phyloP scores from a whole-genome alignment of 2,329 filamentous ascomycete genomes.

The Cercospora sp. region DNA sequence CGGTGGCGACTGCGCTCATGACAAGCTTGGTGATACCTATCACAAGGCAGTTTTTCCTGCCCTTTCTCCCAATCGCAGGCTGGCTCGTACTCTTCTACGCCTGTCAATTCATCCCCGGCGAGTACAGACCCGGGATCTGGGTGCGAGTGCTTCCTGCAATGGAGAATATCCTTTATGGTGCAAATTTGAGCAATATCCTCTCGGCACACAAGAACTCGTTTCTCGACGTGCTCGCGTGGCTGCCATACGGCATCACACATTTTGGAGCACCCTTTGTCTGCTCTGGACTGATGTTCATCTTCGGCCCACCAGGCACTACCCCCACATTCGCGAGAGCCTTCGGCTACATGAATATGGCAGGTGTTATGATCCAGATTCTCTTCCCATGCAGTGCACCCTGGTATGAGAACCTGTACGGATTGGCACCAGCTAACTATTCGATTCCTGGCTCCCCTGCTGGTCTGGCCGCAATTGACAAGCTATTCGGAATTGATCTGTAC shows the following conservation, averaged over 20 bases:
- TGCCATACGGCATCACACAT: slow-evolving; percentile 89
- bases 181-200: slow-evolving; percentile 92
- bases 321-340: slow-evolving; percentile 84
- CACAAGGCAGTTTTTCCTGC: slow-evolving; percentile 87
- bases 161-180: slow-evolving; percentile 94
- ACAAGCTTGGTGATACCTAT: slow-evolving; percentile 75
- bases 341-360: slow-evolving; percentile 87
- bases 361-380: slow-evolving; percentile 82
- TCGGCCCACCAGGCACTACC: slow-evolving; percentile 79
- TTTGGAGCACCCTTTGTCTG: slow-evolving; percentile 82
- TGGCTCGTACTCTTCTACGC: slow-evolving; percentile 92
- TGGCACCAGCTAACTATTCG: slow-evolving; percentile 88
- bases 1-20: slow-evolving; percentile 66
- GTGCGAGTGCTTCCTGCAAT: slow-evolving; percentile 90
- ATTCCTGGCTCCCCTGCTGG: slow-evolving; percentile 89
- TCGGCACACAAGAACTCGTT: slow-evolving; percentile 82
- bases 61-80: slow-evolving; percentile 78
- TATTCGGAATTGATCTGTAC: slow-evolving; percentile 91
- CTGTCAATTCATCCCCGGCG: slow-evolving; percentile 84
- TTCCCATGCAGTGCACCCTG: slow-evolving; percentile 95
- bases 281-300: slow-evolving; percentile 79
- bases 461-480: slow-evolving; percentile 79
- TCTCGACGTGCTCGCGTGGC: slow-evolving; percentile 85
- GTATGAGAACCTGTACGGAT: slow-evolving; percentile 92
- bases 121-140: slow-evolving; percentile 91